Conservation (phyloP, 2,329 filamentous ascomycete genomes). For the Colletotrichum orbiculare region DNA sequence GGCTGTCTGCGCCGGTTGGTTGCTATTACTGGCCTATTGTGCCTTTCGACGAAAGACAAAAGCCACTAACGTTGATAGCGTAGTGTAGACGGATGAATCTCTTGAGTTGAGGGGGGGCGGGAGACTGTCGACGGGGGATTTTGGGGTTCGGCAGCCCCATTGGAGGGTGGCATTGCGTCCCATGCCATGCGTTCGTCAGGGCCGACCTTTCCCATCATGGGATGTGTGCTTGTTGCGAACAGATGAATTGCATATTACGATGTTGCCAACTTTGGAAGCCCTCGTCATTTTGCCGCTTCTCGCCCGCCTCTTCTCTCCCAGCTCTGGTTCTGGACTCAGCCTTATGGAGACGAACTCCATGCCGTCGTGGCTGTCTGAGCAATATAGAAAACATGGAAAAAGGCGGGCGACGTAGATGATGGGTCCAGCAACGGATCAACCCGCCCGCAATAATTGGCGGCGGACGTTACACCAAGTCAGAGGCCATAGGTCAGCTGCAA, state of each 20-base stretch:
- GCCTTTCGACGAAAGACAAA: neutral
- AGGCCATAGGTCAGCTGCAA: conserved; percentile 27
- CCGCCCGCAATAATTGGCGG: conserved; percentile 15
- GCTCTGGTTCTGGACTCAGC: conserved; percentile 24
- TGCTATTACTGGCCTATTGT: conserved; percentile 33
- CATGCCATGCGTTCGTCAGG: conserved; percentile 30
- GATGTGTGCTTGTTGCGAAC: conserved; percentile 18
- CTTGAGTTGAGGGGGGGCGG: conserved; percentile 12
- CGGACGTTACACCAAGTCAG: conserved; percentile 7
- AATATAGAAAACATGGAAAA: conserved; percentile 25
- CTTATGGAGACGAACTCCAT: conserved; percentile 21
- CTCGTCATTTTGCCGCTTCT: conserved; percentile 6
- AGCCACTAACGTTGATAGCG: too few species aligned
- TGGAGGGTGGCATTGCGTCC: conserved; percentile 31
- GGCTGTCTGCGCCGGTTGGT: conserved; percentile 4
- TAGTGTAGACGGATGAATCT: too few species aligned
- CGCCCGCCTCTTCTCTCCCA: conserved; percentile 1
- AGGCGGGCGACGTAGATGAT: conserved; percentile 8
- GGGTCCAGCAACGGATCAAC: conserved; percentile 9
- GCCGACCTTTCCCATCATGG: conserved; percentile 21
- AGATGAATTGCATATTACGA: conserved; percentile 20
- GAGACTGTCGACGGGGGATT: conserved; percentile 17
- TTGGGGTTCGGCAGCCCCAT: conserved; percentile 5
- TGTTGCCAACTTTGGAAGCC: conserved; percentile 18
- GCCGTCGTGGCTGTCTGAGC: conserved; percentile 14